Evolutionary conservation across 331 rosid genomes (phyloP), one percentile per base, ranked within the genome.

Genomic region (Malus hybrid): DNA sequence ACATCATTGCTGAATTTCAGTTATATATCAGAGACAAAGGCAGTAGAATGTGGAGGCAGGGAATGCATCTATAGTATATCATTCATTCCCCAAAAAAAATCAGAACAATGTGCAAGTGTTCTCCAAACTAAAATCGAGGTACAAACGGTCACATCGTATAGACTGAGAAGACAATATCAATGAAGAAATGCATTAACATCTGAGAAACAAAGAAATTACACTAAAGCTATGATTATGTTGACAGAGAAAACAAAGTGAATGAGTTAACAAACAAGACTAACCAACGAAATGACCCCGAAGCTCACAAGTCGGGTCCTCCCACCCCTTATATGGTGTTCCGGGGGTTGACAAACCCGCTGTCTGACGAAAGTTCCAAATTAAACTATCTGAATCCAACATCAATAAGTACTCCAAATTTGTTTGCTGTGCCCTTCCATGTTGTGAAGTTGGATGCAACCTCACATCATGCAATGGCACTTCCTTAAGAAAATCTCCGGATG

Each of bases 241-340:
- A 29, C 7, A 11, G 11, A 54, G n/a, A 31, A 70, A 70, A 34
- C 20, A 19, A 55, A 24, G 22, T 0, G 20, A 71, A 71, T 32
- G 67, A 57, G 54, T 33, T 34, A 22, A 63, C 24, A 73, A 39
- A 20, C 44, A 60, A 39, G 67, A 88, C 93, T 74, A 31, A 93
- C 97, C 98, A 65, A 93, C 97, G 80, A 90, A 93, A 85, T 93
- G 98, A 27, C 98, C 98, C 19, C 98, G 87, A n/a, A 93, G 96
- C 80, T 93, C 98, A 34, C 5, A 0, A 11, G 1, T 0, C 0
- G 91, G 73, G 1, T 1, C 69, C 80, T 93, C 98, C 98, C 97
- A 93, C 2, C 91, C 97, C 3, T 67, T 72, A 63, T 87, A 90
- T 19, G 96, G 88, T 18, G 22, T 67, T 1, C 90, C 97, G 19